These are phyloP conservation scores for Phytopythium aichiense DNA, from an alignment of 352 stramenopile genomes.

Conservation along the genomic window DNA sequence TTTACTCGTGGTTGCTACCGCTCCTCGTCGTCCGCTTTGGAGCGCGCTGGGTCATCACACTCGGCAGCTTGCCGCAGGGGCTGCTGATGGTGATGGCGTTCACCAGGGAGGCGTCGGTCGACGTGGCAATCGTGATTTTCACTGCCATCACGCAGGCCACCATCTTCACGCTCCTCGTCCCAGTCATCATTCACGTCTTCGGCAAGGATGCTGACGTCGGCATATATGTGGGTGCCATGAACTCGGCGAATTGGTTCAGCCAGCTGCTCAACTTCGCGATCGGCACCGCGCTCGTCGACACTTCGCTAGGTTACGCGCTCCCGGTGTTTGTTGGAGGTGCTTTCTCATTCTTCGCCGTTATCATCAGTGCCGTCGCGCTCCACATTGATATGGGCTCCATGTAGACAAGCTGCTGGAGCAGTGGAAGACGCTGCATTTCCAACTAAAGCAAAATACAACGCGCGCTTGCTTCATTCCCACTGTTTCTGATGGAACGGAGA, in stretches of 20 bases:
- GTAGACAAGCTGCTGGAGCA: constrained; percentile 17
- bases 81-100: constrained; percentile 55
- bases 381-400: constrained; percentile 78
- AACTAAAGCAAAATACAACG: too few relatives aligned
- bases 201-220: constrained; percentile 46
- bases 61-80: constrained; percentile 39
- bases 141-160: constrained; percentile 51
- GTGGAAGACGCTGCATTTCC: neutral
- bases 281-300: constrained; percentile 53
- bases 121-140: constrained; percentile 44
- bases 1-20: constrained; percentile 47
- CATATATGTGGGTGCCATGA: constrained; percentile 70
- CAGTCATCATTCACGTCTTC: constrained; percentile 63
- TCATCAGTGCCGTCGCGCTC: constrained; percentile 59
- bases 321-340: constrained; percentile 64
- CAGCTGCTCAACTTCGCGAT: constrained; percentile 73
- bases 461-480: neutral
- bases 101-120: constrained; percentile 29
- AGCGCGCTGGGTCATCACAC: constrained; percentile 33
- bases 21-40: constrained; percentile 39
- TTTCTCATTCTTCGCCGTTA: constrained; percentile 54
- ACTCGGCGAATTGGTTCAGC: constrained; percentile 68
- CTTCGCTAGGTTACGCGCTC: constrained; percentile 52
- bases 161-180: constrained; percentile 66
- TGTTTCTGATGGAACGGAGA: neutral